phyloP scores from a whole-genome alignment of 495 filamentous ascomycete species.

The Aspergillus nanangensis region DNA sequence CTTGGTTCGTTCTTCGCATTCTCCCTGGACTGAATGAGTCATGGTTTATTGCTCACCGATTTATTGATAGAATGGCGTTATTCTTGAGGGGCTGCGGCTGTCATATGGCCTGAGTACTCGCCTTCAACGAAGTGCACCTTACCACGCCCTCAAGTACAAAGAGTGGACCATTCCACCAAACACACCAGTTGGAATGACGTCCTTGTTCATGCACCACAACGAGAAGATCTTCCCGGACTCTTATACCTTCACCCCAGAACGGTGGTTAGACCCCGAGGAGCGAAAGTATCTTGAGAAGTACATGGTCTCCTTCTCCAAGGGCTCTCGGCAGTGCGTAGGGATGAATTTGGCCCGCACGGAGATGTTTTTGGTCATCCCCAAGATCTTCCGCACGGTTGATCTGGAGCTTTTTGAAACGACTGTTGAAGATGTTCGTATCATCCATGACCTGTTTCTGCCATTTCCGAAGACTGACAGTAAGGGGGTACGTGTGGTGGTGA shows the following conservation, averaged over 20 bases:
- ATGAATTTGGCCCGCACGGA: constrained; percentile 26
- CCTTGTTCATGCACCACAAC: constrained; percentile 34
- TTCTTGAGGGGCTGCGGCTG: constrained; percentile 29
- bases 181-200: constrained; percentile 41
- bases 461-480: constrained; percentile 8
- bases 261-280: constrained; percentile 31
- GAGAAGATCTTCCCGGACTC: constrained; percentile 38
- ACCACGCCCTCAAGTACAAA: constrained; percentile 29
- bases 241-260: constrained; percentile 35
- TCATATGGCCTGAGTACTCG: constrained; percentile 29
- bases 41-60: not conserved
- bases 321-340: constrained; percentile 45
- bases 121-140: constrained; percentile 29
- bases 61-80: constrained; percentile 17
- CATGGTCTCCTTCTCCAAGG: constrained; percentile 44
- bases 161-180: constrained; percentile 43
- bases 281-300: constrained; percentile 38
- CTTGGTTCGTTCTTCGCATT: constrained; percentile 11
- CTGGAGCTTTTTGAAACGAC: constrained; percentile 11
- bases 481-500: constrained; percentile 6
- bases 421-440: constrained; percentile 5
- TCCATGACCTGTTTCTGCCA: constrained; percentile 9
- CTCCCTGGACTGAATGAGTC: not conserved
- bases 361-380: constrained; percentile 8
- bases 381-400: constrained; percentile 1